Evolutionary conservation across 1,284 basidiomycete genomes (phyloP).

Genomic region (Coniophora puteana): DNA sequence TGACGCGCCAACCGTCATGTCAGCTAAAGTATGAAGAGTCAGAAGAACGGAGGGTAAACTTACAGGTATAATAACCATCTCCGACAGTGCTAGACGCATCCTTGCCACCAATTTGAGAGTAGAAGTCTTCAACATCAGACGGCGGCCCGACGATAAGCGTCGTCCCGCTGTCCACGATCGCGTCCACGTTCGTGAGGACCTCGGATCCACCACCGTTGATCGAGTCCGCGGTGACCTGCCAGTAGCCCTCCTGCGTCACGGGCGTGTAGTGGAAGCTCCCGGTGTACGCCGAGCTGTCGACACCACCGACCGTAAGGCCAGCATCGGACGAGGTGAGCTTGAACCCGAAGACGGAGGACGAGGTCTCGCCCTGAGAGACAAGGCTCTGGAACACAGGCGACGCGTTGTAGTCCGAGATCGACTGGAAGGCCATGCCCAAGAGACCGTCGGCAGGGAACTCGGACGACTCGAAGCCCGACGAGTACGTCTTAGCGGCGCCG

Average conservation of each 20-base stretch:
- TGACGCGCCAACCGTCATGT: background rate
- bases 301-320: conserved; percentile 52
- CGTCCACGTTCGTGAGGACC: background rate
- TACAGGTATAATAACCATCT: conserved; percentile 3
- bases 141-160: conserved; percentile 16
- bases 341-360: conserved; percentile 45
- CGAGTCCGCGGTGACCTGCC: conserved; percentile 17
- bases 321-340: conserved; percentile 38
- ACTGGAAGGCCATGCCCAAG: conserved; percentile 39
- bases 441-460: conserved; percentile 42
- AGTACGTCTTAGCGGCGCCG: conserved; percentile 34
- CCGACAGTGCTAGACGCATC: background rate
- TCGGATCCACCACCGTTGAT: background rate
- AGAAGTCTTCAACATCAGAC: conserved; percentile 11
- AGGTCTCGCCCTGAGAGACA: conserved; percentile 26
- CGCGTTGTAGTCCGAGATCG: conserved; percentile 30
- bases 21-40: too few species aligned
- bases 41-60: too few species aligned
- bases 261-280: conserved; percentile 29
- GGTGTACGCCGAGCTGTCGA: conserved; percentile 27
- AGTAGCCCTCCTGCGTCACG: conserved; percentile 16
- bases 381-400: conserved; percentile 40
- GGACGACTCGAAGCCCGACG: conserved; percentile 28
- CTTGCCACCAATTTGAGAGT: conserved; percentile 8
- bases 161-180: conserved; percentile 22